Evolutionary conservation across 805 yeast species (phyloP), one percentile per base, ranked within the genome.

Genomic region (Pichia pseudocactophila): DNA sequence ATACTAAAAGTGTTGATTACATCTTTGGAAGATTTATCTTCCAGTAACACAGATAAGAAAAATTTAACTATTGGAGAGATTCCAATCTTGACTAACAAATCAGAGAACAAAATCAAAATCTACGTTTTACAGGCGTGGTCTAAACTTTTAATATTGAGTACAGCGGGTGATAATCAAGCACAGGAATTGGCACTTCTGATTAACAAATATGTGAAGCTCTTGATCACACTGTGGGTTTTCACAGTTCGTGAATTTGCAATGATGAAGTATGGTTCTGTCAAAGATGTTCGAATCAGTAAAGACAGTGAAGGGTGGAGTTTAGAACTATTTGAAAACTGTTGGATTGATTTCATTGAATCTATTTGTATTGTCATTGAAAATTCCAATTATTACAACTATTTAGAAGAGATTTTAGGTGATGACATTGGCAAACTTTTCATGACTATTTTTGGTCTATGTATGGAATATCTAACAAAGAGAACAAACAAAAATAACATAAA

Each of bases 291-390:
- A 13, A 56, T 53, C 34, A 43, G 53, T 26, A 49, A 46, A 15
- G 50, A 46, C 5, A 70, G 66, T 39, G 68, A 70, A 5, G 73
- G 69, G 37, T 57, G 70, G 26, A 71, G 66, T 52, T 56, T 71
- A 42, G 68, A 63, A 20, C 59, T 59, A 35, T 82, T 76, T 57
- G 70, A 73, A 32, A 64, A 68, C 16, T 73, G 79, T 31, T 88
- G 96, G 96, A 64, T 82, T 30, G 83, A 81, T 51, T 71, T 87
- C 47, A 78, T 83, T 9, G 81, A 82, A 39, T 96, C 85, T 0
- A 67, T 88, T 48, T 80, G 92, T 12, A 65, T 77, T 8, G 66
- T 83, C 32, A 66, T 82, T 33, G 78, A 78, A 13, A 34, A 44
- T 16, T 12, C 40, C 33, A 66, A 64, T 17, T 69, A 80, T 47